These are phyloP conservation scores for Arthrobotrys musiformis DNA, from an alignment of 2,329 filamentous ascomycete genomes.

Conservation along the genomic window DNA sequence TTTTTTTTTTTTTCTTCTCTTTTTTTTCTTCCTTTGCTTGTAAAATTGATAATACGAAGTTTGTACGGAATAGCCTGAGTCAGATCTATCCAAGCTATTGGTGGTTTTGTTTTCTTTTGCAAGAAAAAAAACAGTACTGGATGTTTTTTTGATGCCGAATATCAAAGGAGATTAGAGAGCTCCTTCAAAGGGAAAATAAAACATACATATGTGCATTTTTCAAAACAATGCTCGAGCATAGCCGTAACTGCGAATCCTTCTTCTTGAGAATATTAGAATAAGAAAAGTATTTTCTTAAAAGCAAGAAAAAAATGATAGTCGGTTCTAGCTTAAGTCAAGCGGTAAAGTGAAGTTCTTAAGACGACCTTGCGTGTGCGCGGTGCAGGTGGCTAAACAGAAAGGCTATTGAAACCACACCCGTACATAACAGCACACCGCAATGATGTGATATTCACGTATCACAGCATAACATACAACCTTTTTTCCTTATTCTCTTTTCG, in stretches of 20 bases:
- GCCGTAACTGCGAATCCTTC: too few relatives aligned
- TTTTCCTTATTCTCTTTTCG: background rate
- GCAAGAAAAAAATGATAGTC: background rate
- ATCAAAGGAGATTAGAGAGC: slow-evolving; percentile 16
- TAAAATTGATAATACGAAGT: background rate
- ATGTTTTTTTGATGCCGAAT: slow-evolving; percentile 22
- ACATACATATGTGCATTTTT: background rate
- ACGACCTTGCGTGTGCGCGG: slow-evolving; percentile 1
- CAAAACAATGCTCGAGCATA: background rate
- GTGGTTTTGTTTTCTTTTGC: background rate
- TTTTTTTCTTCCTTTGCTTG: background rate
- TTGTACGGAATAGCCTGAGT: background rate
- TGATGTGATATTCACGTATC: slow-evolving; percentile 32
- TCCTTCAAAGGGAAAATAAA: slow-evolving; percentile 13
- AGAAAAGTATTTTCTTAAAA: background rate
- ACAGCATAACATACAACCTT: slow-evolving; percentile 1
- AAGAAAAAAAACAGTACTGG: too few relatives aligned
- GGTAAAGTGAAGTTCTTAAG: background rate
- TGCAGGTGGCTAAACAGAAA: slow-evolving; percentile 8
- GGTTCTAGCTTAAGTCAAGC: background rate
- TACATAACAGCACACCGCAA: background rate
- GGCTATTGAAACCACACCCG: background rate
- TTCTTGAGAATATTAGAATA: too few relatives aligned
- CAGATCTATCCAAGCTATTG: background rate
- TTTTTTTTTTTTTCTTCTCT: background rate